These are phyloP conservation scores for Chrysosphaeria jannelii DNA, from an alignment of 2,329 filamentous ascomycete species.

Conservation along the genomic window DNA sequence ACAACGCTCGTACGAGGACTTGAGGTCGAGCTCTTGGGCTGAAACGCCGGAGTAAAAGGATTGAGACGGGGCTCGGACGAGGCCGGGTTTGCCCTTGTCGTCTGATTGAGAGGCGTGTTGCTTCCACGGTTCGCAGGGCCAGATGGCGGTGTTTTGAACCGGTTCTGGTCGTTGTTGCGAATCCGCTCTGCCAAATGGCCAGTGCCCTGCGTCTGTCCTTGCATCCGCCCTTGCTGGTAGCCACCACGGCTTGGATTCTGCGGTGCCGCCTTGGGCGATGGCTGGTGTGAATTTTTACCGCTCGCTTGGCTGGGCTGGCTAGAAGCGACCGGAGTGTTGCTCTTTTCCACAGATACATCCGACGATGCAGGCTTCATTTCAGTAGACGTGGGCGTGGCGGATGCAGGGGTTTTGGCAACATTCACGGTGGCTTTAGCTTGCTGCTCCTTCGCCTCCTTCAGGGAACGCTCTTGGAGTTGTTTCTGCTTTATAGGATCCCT, in stretches of 20 bases:
- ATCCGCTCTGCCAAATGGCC: constrained; percentile 20
- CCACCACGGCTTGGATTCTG: constrained; percentile 18
- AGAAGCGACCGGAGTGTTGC: neutral
- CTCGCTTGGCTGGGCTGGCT: neutral
- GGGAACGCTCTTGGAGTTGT: constrained; percentile 69
- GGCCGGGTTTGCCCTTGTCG: too few relatives aligned
- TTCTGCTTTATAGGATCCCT: constrained; percentile 91
- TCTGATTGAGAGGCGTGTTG: constrained; percentile 26
- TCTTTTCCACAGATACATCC: neutral
- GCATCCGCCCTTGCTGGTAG: constrained; percentile 12
- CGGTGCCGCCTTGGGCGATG: constrained; percentile 15
- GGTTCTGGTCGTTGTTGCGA: constrained; percentile 16
- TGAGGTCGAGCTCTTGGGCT: constrained; percentile 40
- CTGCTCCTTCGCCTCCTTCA: constrained; percentile 37
- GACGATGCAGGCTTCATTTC: neutral
- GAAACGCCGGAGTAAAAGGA: constrained; percentile 53
- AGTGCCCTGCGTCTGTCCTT: constrained; percentile 12
- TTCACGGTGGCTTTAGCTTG: constrained; percentile 15
- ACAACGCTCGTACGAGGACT: constrained; percentile 37
- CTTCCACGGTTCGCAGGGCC: constrained; percentile 35
- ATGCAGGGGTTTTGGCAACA: neutral
- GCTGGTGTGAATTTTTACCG: constrained; percentile 15
- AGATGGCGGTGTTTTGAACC: constrained; percentile 26
- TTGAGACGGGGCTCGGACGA: constrained; percentile 72
- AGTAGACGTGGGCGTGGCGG: neutral